Conservation (phyloP, 352 stramenopile genomes). For the Phytophthora colocasiae region DNA sequence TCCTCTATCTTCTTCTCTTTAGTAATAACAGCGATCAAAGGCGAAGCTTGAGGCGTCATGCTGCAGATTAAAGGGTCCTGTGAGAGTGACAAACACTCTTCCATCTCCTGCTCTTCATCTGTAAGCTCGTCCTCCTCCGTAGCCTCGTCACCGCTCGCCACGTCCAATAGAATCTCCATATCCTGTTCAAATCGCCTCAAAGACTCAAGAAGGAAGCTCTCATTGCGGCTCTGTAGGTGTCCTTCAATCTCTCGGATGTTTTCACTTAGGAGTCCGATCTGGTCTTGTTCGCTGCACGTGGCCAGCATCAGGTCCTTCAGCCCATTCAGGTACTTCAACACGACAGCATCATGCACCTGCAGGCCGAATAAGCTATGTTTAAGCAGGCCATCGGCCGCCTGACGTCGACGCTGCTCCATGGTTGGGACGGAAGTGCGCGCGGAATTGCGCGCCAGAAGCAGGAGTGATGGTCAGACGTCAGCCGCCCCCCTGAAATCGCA, state of each 20-base stretch:
- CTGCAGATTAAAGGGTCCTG: constrained; percentile 7
- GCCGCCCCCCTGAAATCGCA: constrained; percentile 8
- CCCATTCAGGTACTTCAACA: constrained; percentile 48
- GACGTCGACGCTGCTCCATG: constrained; percentile 36
- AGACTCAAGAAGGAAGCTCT: constrained; percentile 62
- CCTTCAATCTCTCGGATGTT: constrained; percentile 64
- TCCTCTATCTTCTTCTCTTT: constrained; percentile 10
- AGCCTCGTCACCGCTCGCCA: constrained; percentile 41
- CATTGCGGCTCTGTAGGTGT: constrained; percentile 40
- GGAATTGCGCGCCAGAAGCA: constrained; percentile 32
- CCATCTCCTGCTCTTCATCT: constrained; percentile 27
- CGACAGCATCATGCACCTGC: constrained; percentile 53
- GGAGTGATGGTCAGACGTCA: constrained; percentile 24
- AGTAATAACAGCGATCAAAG: background rate
- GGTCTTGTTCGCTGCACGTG: constrained; percentile 51
- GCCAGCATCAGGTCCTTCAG: constrained; percentile 59
- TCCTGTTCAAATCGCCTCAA: constrained; percentile 71
- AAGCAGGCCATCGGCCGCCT: constrained; percentile 28
- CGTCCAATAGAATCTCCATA: constrained; percentile 66
- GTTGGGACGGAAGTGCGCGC: constrained; percentile 10
- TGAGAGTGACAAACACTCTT: constrained; percentile 21
- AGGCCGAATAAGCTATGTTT: constrained; percentile 73
- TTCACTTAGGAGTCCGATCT: constrained; percentile 57
- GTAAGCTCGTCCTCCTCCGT: constrained; percentile 23
- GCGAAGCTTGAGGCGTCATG: background rate